Evolutionary conservation across 306 rosid genomes (phyloP), one percentile per base, ranked within the genome.

Genomic region (Corylus americana): DNA sequence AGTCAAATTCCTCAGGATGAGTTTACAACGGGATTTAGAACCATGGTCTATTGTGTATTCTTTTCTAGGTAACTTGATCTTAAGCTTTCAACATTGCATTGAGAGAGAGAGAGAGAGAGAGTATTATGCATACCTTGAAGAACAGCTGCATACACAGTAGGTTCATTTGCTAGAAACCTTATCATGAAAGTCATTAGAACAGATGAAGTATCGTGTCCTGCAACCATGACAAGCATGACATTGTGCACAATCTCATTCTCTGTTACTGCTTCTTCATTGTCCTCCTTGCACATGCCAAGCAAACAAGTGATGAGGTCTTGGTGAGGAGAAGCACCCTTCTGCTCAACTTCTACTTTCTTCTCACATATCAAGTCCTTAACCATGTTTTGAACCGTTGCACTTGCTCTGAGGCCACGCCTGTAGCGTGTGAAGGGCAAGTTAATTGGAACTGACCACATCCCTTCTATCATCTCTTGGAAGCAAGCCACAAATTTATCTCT

Each of bases 361-460:
- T 83, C 89, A 0, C 53, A 44, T 35, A 85, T 53, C 39, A 88
- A 80, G 14, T 77, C 42, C 66, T 74, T 85, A 54, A 87, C 0
- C 79, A 82, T 87, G 79, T 55, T 16, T 59, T 78, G 87, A 20
- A 75, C 85, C 37, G 20, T 80, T 31, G 70, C 64, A 81, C 91
- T 87, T 51, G 79, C 87, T 71, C 62, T 74, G 22, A 87, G 76
- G 69, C 87, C 74, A 27, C 81, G 72, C 55, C 48, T 80, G 75
- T 80, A 88, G 29, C 85, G 83, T 16, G 89, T 85, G 76, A 85
- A 88, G 22, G 91, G 91, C 11, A 88, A 45, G 70, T 88, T 81
- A 1, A 88, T 29, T 0, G 91, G 89, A 51, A 83, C 59, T 2
- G 87, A 74, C 91, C 87, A 80, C 27, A 83, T 55, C 58, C 91